These are phyloP conservation scores for Curvularia eragrostidis DNA, from an alignment of 2,329 filamentous ascomycete species.

Conservation along the genomic window DNA sequence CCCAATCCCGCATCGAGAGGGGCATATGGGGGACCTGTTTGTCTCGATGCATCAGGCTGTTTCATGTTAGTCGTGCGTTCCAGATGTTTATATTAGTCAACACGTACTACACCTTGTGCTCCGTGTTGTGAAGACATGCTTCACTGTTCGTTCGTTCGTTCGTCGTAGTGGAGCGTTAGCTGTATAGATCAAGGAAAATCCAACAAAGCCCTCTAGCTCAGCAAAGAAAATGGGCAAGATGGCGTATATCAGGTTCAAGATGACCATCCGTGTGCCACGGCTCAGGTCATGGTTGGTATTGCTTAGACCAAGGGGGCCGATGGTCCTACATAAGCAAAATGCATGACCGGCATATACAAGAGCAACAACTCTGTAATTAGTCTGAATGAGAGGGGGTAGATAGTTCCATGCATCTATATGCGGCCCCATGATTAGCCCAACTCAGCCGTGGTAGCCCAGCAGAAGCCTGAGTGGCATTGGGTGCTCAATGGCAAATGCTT, in stretches of 20 bases:
- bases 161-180: slow-evolving; percentile 6
- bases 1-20: slow-evolving; percentile 38
- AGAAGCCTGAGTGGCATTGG: slow-evolving; percentile 23
- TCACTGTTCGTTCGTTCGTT: slow-evolving; percentile 7
- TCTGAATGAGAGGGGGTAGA: slow-evolving; percentile 23
- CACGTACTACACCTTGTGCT: slow-evolving; percentile 17
- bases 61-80: slow-evolving; percentile 11
- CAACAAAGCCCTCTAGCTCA: slow-evolving; percentile 12
- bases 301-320: slow-evolving; percentile 22
- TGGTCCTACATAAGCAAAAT: slow-evolving; percentile 27
- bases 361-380: slow-evolving; percentile 21
- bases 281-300: slow-evolving; percentile 26
- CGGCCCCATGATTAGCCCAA: slow-evolving; percentile 14
- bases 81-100: background rate
- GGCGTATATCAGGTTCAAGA: slow-evolving; percentile 32
- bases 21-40: slow-evolving; percentile 39
- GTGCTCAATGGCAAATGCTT: slow-evolving; percentile 18
- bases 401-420: slow-evolving; percentile 13
- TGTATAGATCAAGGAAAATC: slow-evolving; percentile 14
- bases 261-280: slow-evolving; percentile 19
- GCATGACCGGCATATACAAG: slow-evolving; percentile 30
- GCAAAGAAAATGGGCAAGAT: slow-evolving; percentile 8
- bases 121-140: slow-evolving; percentile 22
- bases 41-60: slow-evolving; percentile 14
- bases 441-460: slow-evolving; percentile 12